phyloP scores from a whole-genome alignment of 768 basidiomycete genomes.

The Kwoniella sp. region DNA sequence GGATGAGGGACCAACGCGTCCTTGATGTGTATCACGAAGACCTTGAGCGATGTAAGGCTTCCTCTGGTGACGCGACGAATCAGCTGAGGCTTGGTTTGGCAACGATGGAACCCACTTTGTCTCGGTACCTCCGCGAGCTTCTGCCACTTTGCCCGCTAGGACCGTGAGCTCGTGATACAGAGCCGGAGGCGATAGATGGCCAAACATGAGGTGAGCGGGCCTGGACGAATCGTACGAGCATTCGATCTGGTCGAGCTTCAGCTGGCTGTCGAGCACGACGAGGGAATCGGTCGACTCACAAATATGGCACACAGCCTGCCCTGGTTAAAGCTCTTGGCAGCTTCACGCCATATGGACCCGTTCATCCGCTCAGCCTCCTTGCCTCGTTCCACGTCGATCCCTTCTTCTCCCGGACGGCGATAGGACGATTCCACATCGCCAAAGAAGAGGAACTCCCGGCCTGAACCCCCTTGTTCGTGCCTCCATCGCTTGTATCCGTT shows the following conservation, averaged over 20 bases:
- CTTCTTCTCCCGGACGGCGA: slow-evolving; percentile 6
- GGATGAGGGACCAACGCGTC: slow-evolving; percentile 58
- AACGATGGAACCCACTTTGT: too few species aligned
- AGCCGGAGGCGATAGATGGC: slow-evolving; percentile 79
- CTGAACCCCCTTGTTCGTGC: background rate
- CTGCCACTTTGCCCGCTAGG: slow-evolving; percentile 50
- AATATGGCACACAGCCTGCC: slow-evolving; percentile 71
- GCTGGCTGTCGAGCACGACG: background rate
- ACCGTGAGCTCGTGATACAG: slow-evolving; percentile 67
- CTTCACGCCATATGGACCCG: slow-evolving; percentile 70
- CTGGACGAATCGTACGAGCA: slow-evolving; percentile 81
- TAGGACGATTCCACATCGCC: slow-evolving; percentile 77
- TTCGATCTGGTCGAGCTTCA: slow-evolving; percentile 55
- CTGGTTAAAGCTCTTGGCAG: slow-evolving; percentile 66
- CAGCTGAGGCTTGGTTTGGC: too few species aligned
- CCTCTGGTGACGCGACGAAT: too few species aligned
- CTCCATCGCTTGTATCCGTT: too few species aligned
- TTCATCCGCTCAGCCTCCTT: slow-evolving; percentile 53
- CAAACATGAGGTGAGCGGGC: slow-evolving; percentile 65
- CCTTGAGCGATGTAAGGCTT: too few species aligned
- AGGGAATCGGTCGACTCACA: slow-evolving; percentile 52
- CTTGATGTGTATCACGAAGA: slow-evolving; percentile 88
- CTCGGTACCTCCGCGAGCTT: background rate
- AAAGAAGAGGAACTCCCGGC: slow-evolving; percentile 78
- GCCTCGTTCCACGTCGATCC: slow-evolving; percentile 6